Percentiles rank a stretch among this genome's conserved stretches.
Evolutionary conservation across 306 rosid species (phyloP).

Genomic region (Ochetophila trinervis): DNA sequence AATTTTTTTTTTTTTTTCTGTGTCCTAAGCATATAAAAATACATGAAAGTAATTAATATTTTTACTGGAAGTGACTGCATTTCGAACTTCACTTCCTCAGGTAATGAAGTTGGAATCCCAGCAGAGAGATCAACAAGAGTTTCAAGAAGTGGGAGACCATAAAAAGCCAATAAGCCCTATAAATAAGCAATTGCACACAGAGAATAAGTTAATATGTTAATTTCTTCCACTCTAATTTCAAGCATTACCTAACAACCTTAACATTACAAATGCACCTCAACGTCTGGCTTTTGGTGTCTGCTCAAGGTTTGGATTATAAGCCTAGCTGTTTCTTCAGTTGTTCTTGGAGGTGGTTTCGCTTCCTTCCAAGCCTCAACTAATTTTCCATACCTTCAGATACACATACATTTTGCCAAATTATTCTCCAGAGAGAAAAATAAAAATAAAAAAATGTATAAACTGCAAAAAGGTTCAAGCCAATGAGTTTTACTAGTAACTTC

Average conservation of each 20-base stretch:
- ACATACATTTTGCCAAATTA: neutral
- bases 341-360: conserved; percentile 65
- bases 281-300: conserved; percentile 58
- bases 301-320: conserved; percentile 63
- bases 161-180: conserved; percentile 18
- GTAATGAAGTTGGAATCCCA: conserved; percentile 8
- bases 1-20: neutral
- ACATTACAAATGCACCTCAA: conserved; percentile 53
- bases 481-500: too few species aligned
- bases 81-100: conserved; percentile 52
- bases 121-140: conserved; percentile 10
- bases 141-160: conserved; percentile 19
- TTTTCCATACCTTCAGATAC: conserved; percentile 73
- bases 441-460: neutral
- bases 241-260: neutral
- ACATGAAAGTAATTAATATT: neutral
- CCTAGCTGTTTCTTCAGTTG: conserved; percentile 75
- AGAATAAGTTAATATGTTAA: neutral
- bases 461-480: neutral
- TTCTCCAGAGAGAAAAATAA: neutral
- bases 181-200: neutral
- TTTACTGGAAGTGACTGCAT: conserved; percentile 67
- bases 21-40: neutral
- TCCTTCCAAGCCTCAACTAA: conserved; percentile 66
- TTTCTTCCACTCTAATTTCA: neutral